Base-by-base conservation (phyloP, 305 asterid genomes). In the Plantago lanceolata region DNA sequence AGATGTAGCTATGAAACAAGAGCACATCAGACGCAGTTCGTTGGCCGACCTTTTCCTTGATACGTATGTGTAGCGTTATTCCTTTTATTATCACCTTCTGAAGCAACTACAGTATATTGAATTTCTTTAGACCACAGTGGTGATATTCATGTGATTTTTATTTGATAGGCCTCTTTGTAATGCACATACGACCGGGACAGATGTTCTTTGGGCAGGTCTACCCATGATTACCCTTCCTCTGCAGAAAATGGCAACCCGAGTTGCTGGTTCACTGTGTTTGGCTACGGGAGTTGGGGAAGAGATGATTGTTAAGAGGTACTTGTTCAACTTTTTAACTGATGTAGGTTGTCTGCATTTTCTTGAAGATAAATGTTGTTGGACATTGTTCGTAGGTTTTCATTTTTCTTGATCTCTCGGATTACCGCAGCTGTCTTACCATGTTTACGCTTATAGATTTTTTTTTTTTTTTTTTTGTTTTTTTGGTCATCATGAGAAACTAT, bases 101-200 rank as follows among this genome's bases (percentile, higher is more conserved):
- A 31, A 21, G 31, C 56, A 33, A 40, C 71, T 28, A 8, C 9
- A 24, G 6, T 74, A 47, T 24, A 19, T 53, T 48, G 20, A 62
- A 19, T 19, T 61, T 58, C 68, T 58, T 40, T 40, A 40, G 43
- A 40, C 12, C 47, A 7, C 5, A 4, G 12, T 40, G 14, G 12
- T 9, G 12, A 40, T 40, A 62, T 47, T 50, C 11, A 28, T 21
- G 63, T 17, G 47, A 24, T 60, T 75, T 43, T 19, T 63, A 28
- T 55, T 72, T 71, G 56, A 60, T 71, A 93, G 99, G 83, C 99
- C 99, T 12, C 85, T 93, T 50, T 93, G 97, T 89, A 93, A 93
- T 73, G 99, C 96, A 44, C 99, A 93, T 73, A 93, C 99, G 28
- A 90, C 99, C 1, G 99, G 99, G 59, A 93, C 99, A n/a, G 99